Evolutionary conservation across 208 protist genomes (phyloP), one percentile per base, ranked within the genome.

Genomic region (Wallacemonas sp.): DNA sequence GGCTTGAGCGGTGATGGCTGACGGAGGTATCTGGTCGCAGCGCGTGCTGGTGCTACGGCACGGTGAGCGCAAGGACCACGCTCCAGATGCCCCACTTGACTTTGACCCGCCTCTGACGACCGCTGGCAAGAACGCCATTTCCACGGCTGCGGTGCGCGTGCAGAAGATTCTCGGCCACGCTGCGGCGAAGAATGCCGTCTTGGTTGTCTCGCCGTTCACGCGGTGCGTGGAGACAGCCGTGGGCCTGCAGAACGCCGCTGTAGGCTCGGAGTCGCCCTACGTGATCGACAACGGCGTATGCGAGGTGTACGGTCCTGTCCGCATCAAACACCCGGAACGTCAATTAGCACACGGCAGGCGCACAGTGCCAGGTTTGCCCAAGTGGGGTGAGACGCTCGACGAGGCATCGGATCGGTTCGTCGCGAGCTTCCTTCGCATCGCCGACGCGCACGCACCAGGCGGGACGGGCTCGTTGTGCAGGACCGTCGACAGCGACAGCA

Each of bases 21-120:
- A 62, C 1, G 8, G 8, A 19, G 46, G 2, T 3, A 17, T 55
- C 5, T 58, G 30, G 29, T 19, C 41, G 27, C 81, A 87, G 61
- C 71, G 72, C 17, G 63, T 95, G 54, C 56, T 95, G 39, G 79
- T 95, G 2, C 70, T 95, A 61, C 89, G 89, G 29, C 89, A 95
- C 46, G 89, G 89, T 9, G 86, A 95, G 71, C 83, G 89, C n/a
- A 58, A 83, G 17, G 89, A 95, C 66, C 76, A 70, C 29, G 64
- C 63, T 11, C 61, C 72, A 3, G 76, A 79, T 32, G 77, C 84
- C 0, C 56, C 72, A 3, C 44, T 76, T 2, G 89, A 95, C 65
- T 73, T 68, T 2, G 75, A 95, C 60, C 89, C 89, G 11, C 84
- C 89, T 2, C 65, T 95, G 9, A 92, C 89, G n/a, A 41, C 74